phyloP scores from a whole-genome alignment of 2,329 filamentous ascomycete species.

The Tolypocladium paradoxum region DNA sequence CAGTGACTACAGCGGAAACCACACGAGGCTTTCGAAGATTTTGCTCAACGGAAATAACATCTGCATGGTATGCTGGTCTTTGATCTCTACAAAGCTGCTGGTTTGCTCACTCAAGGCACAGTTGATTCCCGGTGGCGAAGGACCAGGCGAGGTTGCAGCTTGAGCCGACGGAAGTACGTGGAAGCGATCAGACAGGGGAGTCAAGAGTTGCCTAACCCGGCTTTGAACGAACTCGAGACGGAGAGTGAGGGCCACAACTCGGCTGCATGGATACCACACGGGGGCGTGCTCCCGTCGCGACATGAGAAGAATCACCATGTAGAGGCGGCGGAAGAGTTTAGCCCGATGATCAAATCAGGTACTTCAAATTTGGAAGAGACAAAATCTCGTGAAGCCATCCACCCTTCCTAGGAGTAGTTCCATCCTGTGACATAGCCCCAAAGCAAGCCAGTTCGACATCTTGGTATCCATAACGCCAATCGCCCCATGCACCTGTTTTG shows the following conservation, averaged over 20 bases:
- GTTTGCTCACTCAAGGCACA: constrained; percentile 21
- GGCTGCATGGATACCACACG: neutral
- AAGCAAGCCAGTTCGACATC: constrained; percentile 3
- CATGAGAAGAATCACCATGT: neutral
- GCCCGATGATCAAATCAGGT: neutral
- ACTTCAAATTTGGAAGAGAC: neutral
- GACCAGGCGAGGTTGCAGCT: constrained; percentile 30
- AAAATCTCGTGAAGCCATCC: neutral
- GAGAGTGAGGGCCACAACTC: neutral
- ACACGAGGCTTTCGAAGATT: constrained; percentile 87
- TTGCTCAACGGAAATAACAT: constrained; percentile 96
- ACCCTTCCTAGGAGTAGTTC: neutral
- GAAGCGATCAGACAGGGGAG: neutral
- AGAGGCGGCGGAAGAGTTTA: neutral
- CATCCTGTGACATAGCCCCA: neutral
- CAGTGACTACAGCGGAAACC: constrained; percentile 83
- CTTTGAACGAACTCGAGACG: neutral
- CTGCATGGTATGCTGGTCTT: constrained; percentile 74
- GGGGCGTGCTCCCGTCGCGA: neutral
- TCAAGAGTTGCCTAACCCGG: neutral
- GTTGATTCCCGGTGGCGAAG: constrained; percentile 72
- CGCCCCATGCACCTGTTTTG: constrained; percentile 2
- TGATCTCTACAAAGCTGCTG: too few relatives aligned
- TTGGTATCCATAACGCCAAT: constrained; percentile 13
- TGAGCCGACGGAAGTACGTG: neutral